phyloP scores from a whole-genome alignment of 345 rosid species.

The Carallia brachiata region DNA sequence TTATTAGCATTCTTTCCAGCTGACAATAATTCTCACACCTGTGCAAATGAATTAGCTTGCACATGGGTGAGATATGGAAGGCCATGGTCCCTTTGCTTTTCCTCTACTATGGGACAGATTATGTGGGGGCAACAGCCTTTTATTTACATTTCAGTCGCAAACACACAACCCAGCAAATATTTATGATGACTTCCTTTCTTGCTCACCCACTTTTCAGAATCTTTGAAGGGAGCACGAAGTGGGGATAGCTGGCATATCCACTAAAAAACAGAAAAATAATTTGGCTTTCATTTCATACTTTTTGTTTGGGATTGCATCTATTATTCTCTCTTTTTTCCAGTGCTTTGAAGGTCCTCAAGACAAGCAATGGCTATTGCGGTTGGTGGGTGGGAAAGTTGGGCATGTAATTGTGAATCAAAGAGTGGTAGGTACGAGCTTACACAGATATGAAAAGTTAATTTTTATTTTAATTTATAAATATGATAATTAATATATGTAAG shows the following conservation, averaged over 20 bases:
- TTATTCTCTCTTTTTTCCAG: neutral
- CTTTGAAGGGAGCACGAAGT: slow-evolving; percentile 8
- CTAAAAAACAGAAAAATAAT: slow-evolving; percentile 28
- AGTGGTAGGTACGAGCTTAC: neutral
- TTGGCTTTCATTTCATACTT: slow-evolving; percentile 6
- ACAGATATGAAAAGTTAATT: too few relatives aligned
- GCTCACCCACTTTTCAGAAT: slow-evolving; percentile 25
- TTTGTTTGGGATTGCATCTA: slow-evolving; percentile 4
- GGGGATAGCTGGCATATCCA: slow-evolving; percentile 31
- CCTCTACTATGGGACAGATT: neutral
- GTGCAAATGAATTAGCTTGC: neutral
- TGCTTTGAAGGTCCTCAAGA: slow-evolving; percentile 14
- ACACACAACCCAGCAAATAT: slow-evolving; percentile 13
- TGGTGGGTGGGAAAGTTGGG: slow-evolving; percentile 13
- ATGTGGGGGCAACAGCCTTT: slow-evolving; percentile 4
- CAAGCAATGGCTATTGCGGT: slow-evolving; percentile 11
- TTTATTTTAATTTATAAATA: too few relatives aligned
- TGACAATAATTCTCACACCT: neutral
- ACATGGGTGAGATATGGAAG: neutral
- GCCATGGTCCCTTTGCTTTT: neutral
- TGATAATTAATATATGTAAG: too few relatives aligned
- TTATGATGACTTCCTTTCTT: neutral
- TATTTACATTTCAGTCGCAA: neutral
- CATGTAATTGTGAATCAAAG: slow-evolving; percentile 6
- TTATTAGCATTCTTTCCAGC: neutral